Base-by-base conservation (phyloP, 192 early-diverging fungal genomes). In the Coemansia sp. region DNA sequence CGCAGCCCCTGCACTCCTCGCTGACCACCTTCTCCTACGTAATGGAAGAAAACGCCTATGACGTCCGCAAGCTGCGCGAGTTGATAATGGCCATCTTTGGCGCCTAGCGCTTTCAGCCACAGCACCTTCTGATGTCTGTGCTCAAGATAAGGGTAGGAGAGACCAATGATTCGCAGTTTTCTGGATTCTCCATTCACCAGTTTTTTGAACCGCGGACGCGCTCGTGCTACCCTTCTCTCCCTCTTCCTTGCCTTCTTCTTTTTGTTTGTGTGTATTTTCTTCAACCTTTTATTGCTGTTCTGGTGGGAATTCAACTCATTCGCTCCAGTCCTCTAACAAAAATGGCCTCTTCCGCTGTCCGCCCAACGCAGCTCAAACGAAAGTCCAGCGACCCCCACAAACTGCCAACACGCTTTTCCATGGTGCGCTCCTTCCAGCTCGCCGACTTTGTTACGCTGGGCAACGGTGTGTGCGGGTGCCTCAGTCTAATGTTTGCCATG, bases 11-110 rank as follows among this genome's bases (percentile, higher is more conserved):
- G 55, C 92, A 98, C 53, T 54, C 82, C 23, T 41, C 69, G n/a
- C 73, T 98, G 43, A 80, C 88, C 21, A 79, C 88, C 3, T 99
- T 94, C 56, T 95, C 94, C 15, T 86, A 94, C 43, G 95, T 91
- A 11, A 79, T 98, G 74, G 92, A 94, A 71, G 53, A 62, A 14
- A 63, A 65, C 22, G 33, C 51, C 5, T 64, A 64, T 26, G 73
- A 80, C 31, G 68, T 76, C 32, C 72, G 78, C 48, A 76, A 75
- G 58, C 78, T 80, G 8, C 63, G 72, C 9, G 78, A 80, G 38
- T 64, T 80, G 14, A 80, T 72, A 48, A 56, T 69, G 56, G 77
- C 78, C 31, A 68, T 76, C 1, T 68, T 68, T 46, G 60, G 53
- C 23, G 55, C 56, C 1, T 72, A 56, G n/a, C n/a, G n/a, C n/a